A percentile compares a stretch with the other conserved stretches of the same genome.
These are phyloP conservation scores for Cladophialophora psammophila DNA, from an alignment of 2,329 filamentous ascomycete genomes.

Conservation along the genomic window DNA sequence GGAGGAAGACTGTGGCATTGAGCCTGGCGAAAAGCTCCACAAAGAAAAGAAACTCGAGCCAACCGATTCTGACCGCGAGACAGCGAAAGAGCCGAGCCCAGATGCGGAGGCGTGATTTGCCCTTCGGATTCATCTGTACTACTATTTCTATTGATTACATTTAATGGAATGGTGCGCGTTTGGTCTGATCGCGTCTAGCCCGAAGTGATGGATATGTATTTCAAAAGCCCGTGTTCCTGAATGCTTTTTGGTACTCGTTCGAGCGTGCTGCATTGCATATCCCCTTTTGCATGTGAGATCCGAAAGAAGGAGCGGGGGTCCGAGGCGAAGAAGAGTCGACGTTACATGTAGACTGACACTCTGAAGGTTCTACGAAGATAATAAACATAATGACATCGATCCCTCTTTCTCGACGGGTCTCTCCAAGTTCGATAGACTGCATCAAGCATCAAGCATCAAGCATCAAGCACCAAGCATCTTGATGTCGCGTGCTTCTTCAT, in stretches of 20 bases:
- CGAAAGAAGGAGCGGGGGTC: background rate
- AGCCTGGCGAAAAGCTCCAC: slow-evolving; percentile 23
- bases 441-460: no score
- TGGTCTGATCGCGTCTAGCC: background rate
- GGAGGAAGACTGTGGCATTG: slow-evolving; percentile 40
- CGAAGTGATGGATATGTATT: background rate
- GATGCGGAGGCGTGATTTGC: slow-evolving; percentile 26
- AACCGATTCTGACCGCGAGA: slow-evolving; percentile 21
- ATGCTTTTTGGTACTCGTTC: background rate
- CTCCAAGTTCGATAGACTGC: no score
- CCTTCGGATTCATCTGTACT: slow-evolving; percentile 9
- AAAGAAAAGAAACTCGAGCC: slow-evolving; percentile 26
- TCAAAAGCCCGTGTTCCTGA: background rate
- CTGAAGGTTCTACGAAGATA: background rate
- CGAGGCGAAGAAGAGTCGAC: background rate
- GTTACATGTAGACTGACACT: background rate
- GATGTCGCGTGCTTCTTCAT: background rate
- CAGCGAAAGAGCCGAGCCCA: slow-evolving; percentile 22
- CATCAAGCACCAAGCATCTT: background rate
- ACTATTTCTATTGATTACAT: slow-evolving; percentile 14
- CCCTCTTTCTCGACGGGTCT: background rate
- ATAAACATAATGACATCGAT: background rate
- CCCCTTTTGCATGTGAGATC: background rate
- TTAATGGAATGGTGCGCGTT: slow-evolving; percentile 4
- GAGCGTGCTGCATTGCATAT: slow-evolving; percentile 23